phyloP scores from a whole-genome alignment of 768 basidiomycete species.

The Collybia nuda region DNA sequence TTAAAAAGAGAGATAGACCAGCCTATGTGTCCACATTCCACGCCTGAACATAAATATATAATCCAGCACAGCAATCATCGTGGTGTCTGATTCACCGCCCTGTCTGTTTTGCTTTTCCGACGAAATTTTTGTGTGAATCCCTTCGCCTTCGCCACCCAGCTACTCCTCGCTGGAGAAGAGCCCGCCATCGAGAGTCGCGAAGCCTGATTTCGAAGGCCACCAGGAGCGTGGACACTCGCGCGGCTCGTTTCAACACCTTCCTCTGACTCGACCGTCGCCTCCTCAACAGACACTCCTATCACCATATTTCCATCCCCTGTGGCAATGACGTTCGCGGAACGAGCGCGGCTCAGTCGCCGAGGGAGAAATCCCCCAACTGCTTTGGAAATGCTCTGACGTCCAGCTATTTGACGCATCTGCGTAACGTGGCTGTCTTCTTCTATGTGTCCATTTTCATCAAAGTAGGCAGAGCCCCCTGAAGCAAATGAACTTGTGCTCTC shows the following conservation, averaged over 20 bases:
- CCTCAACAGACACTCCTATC: constrained; percentile 49
- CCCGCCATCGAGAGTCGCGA: constrained; percentile 29
- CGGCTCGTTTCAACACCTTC: constrained; percentile 24
- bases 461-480: constrained; percentile 35
- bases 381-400: constrained; percentile 40
- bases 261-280: constrained; percentile 36
- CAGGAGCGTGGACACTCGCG: constrained; percentile 30
- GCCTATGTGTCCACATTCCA: too few relatives aligned
- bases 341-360: constrained; percentile 43
- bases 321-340: constrained; percentile 35
- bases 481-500: constrained; percentile 43
- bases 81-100: neutral
- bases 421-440: constrained; percentile 49
- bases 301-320: constrained; percentile 29
- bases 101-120: constrained; percentile 29
- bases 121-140: constrained; percentile 42
- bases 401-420: constrained; percentile 45
- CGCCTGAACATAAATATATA: too few relatives aligned
- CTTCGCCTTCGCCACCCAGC: constrained; percentile 37
- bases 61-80: constrained; percentile 4
- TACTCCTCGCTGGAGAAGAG: constrained; percentile 16
- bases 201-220: constrained; percentile 31
- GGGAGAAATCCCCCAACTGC: constrained; percentile 42
- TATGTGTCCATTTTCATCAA: constrained; percentile 27
- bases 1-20: too few relatives aligned